A percentile compares a stretch with the other conserved stretches of the same genome.
phyloP scores from a whole-genome alignment of 495 filamentous ascomycete species.

The Xylaria nigripes region DNA sequence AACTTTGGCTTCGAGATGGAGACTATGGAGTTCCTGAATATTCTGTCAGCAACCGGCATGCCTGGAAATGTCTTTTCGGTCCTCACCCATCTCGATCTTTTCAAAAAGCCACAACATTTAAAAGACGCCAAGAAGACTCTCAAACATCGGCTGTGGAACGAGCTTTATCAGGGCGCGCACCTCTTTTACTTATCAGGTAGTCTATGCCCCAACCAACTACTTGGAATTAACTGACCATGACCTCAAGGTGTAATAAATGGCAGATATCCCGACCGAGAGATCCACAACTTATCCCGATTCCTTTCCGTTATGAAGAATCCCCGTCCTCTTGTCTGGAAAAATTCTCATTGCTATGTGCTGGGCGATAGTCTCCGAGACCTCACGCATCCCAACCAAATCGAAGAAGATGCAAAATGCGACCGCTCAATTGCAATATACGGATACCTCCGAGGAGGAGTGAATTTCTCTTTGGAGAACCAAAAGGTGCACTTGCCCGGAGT shows the following conservation, averaged over 20 bases:
- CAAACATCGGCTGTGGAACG: conserved; percentile 93
- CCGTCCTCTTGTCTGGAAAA: conserved; percentile 90
- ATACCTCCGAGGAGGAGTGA: conserved; percentile 94
- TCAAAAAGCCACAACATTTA: conserved; percentile 82
- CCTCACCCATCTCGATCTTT: conserved; percentile 90
- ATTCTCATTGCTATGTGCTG: conserved; percentile 86
- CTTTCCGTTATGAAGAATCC: conserved; percentile 98
- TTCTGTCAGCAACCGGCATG: conserved; percentile 84
- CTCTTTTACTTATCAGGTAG: conserved; percentile 75
- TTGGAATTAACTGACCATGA: conserved; percentile 35
- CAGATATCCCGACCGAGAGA: conserved; percentile 90
- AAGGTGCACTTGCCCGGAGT: conserved; percentile 88
- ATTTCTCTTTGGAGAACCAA: conserved; percentile 80
- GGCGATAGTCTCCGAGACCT: conserved; percentile 92
- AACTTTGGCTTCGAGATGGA: conserved; percentile 99
- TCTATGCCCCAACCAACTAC: no score
- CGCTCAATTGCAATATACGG: conserved; percentile 86
- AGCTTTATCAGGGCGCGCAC: conserved; percentile 93
- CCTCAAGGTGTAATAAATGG: conserved; percentile 94
- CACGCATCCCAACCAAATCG: conserved; percentile 83
- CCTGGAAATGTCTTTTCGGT: conserved; percentile 97
- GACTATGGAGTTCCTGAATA: conserved; percentile 98
- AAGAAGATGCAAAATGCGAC: conserved; percentile 81
- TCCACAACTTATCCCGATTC: conserved; percentile 91
- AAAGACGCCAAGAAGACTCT: conserved; percentile 89